Percentiles rank a stretch among this genome's conserved stretches.
phyloP scores from a whole-genome alignment of 129 eudicot species.

The Sambucus nigra region DNA sequence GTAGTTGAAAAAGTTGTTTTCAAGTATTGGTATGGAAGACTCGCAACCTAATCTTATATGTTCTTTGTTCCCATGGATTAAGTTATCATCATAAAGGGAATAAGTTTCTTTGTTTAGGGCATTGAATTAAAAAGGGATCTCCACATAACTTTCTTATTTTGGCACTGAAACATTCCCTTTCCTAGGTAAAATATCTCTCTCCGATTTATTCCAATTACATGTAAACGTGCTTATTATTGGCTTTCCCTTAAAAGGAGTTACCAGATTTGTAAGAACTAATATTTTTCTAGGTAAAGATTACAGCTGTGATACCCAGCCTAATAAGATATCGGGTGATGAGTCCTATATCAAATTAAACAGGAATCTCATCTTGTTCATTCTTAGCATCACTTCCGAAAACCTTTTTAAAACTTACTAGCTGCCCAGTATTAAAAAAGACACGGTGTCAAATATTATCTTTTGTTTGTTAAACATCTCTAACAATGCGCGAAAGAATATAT shows the following conservation, averaged over 20 bases:
- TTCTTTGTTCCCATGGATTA: constrained; percentile 8
- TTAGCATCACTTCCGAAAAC: too few relatives aligned
- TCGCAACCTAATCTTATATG: neutral
- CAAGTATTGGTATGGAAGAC: neutral
- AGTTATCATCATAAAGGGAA: constrained; percentile 9
- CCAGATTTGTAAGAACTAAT: constrained; percentile 3
- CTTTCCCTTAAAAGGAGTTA: constrained; percentile 4
- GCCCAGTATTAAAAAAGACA: too few relatives aligned
- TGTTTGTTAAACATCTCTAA: too few relatives aligned
- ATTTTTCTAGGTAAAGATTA: neutral
- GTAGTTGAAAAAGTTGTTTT: too few relatives aligned
- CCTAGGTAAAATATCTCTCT: too few relatives aligned
- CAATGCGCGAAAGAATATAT: too few relatives aligned
- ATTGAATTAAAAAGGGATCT: constrained; percentile 18
- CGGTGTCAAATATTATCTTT: too few relatives aligned
- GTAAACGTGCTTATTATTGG: neutral
- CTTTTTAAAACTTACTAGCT: too few relatives aligned
- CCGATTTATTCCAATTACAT: neutral
- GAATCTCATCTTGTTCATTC: too few relatives aligned
- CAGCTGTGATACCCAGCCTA: neutral
- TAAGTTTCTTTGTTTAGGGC: constrained; percentile 20
- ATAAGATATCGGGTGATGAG: too few relatives aligned
- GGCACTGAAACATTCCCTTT: neutral
- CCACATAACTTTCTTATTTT: neutral
- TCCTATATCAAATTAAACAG: too few relatives aligned